These are phyloP conservation scores for Oryza officinalis DNA, from an alignment of 176 grass and related monocot genomes.

Conservation along the genomic window DNA sequence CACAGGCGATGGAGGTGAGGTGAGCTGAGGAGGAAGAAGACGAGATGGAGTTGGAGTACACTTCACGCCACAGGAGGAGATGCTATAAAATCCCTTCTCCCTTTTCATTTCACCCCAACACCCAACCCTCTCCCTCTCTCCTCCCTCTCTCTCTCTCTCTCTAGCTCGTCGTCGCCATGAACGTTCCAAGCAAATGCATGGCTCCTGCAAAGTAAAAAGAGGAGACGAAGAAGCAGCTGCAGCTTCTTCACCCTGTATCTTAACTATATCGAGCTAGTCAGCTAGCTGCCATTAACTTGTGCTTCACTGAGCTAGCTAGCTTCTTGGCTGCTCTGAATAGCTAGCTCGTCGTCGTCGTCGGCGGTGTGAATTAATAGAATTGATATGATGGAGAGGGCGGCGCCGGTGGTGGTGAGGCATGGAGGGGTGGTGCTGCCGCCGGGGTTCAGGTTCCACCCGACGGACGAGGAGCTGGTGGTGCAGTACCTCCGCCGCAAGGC, in stretches of 20 bases:
- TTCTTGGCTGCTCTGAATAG: background rate
- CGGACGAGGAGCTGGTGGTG: conserved; percentile 86
- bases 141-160: background rate
- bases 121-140: background rate
- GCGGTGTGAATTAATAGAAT: background rate
- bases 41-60: conserved; percentile 32
- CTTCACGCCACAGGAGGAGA: conserved; percentile 44
- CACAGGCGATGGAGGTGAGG: background rate
- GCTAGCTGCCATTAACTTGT: background rate
- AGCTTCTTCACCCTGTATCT: background rate
- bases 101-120: background rate
- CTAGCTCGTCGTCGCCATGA: conserved; percentile 36
- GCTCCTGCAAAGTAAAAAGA: background rate
- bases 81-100: conserved; percentile 46
- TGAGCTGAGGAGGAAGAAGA: background rate
- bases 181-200: conserved; percentile 42
- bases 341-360: background rate
- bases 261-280: background rate
- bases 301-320: background rate
- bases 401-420: conserved; percentile 48
- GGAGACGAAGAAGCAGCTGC: conserved; percentile 20
- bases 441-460: conserved; percentile 83
- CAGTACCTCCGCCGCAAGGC: conserved; percentile 88
- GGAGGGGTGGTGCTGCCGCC: conserved; percentile 64
- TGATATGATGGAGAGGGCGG: conserved; percentile 40